Evolutionary conservation across 23 red algal genomes (phyloP), one percentile per base, ranked within the genome.

Genomic region (Gracilaria domingensis): DNA sequence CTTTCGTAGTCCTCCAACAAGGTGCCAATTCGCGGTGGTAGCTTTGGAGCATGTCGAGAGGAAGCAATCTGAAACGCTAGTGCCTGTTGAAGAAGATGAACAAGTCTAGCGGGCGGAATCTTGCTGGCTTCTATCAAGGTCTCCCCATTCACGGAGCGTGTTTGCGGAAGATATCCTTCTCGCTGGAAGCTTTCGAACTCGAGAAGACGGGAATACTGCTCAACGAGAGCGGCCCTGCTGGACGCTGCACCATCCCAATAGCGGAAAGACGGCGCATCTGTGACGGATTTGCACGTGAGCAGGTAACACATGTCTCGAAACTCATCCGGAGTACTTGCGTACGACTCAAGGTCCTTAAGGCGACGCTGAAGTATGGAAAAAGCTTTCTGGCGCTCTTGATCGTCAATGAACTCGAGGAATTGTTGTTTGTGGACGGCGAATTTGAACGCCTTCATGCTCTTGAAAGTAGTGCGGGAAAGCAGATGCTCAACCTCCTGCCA

Each of bases 221-320:
- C 94, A 3, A 96, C 97, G 17, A 99, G 85, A 0, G 71, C 77
- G n/a, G 93, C 87, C 8, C 97, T 81, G 21, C 78, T 86, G 12
- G 85, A 70, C 24, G 83, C 66, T 26, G 85, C 84, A 8, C 97
- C 97, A 51, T 92, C 93, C 97, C 97, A 99, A 17, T 99, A 87
- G 28, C 85, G 70, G 45, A 94, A 95, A 7, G 91, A 80, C 40
- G 78, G 83, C n/a, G 89, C 93, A 42, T 99, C 97, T 40, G 81
- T 82, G 32, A 99, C 97, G 24, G 88, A 93, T 65, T 99, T 96
- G 94, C 97, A 99, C 29, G 97, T 96, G 69, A 99, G 94, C 13
- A 99, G 94, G 77, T 99, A 99, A 79, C 94, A 96, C 54, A 99
- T 78, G 60, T 99, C 94, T 34, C 91, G 92, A 57, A 99, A 99